Base-by-base conservation (phyloP, 768 basidiomycete genomes). In the Lactarius trivialis region DNA sequence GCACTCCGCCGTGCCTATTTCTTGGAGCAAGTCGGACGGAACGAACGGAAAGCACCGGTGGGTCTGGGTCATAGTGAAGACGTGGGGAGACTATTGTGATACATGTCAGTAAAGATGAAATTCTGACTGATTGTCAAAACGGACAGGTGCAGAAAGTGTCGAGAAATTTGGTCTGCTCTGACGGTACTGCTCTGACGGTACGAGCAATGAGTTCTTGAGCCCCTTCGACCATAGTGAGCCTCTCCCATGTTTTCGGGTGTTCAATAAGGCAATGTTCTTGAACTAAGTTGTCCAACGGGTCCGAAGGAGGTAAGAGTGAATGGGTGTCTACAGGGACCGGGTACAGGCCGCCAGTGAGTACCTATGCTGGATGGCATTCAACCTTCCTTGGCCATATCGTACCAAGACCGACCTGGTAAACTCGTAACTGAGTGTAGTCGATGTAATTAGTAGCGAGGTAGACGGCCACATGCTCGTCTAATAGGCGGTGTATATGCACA, bases 401-500 rank as follows among this genome's bases (percentile, higher is more conserved):
- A 32, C 32, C 34, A 24, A 56, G 36, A 48, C 56, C 32, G 32
- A 67, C 65, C 56, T 67, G 24, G 28, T 61, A 65, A 37, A 67
- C 64, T 24, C 19, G 64, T 21, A 53, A 7, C 21, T 67, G 64
- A 28, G 65, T 60, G 32, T 33, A 58, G 19, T 65, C 43, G 26
- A 32, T 32, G 51, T 65, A 67, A 39, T 58, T 32, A 4, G 59
- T 61, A 7, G 60, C 45, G 21, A 67, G 65, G 52, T 67, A 59
- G 17, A 14, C 15, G 21, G 30, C 21, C 15, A 67, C 45, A 49
- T 65, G 50, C 12, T 67, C 55, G 60, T 67, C 56, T 32, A 67
- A 55, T n/a, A 65, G 48, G 48, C 34, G 58, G 32, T 58, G 65
- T 60, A 67, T 41, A 60, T 67, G 65, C 39, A 56, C 55, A 32